Conservation (phyloP, 2,329 filamentous ascomycete genomes). For the Lachnellula subtilissima region DNA sequence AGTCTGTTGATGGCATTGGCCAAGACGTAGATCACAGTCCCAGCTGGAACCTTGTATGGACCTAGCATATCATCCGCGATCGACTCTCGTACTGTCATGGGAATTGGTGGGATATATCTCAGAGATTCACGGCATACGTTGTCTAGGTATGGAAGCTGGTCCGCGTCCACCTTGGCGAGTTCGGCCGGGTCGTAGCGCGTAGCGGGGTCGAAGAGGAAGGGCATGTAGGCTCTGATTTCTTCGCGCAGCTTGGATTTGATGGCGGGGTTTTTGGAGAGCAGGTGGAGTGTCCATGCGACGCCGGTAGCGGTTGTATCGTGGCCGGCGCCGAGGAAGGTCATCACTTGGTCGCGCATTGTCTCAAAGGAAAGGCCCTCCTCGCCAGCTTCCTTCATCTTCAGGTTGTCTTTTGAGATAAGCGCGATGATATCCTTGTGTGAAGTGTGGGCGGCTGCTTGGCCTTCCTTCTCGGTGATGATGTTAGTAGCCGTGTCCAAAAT, state of each 20-base stretch:
- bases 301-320: slow-evolving; percentile 43
- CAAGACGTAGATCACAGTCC: slow-evolving; percentile 40
- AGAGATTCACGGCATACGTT: slow-evolving; percentile 44
- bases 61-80: slow-evolving; percentile 36
- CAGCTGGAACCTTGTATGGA: slow-evolving; percentile 37
- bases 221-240: slow-evolving; percentile 43
- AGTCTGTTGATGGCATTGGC: slow-evolving; percentile 39
- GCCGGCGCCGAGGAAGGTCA: slow-evolving; percentile 76
- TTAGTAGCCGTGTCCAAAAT: slow-evolving; percentile 50
- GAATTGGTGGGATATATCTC: slow-evolving; percentile 42
- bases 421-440: slow-evolving; percentile 69
- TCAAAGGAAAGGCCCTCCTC: slow-evolving; percentile 67
- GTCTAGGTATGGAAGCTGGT: slow-evolving; percentile 40
- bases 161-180: slow-evolving; percentile 33
- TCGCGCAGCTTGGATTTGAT: slow-evolving; percentile 38
- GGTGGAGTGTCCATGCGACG: slow-evolving; percentile 39
- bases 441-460: slow-evolving; percentile 41
- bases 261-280: slow-evolving; percentile 36
- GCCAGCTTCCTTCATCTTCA: slow-evolving; percentile 53
- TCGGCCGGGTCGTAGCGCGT: slow-evolving; percentile 29
- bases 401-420: slow-evolving; percentile 38
- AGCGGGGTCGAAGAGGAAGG: slow-evolving; percentile 36
- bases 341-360: slow-evolving; percentile 79
- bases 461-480: slow-evolving; percentile 65
- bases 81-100: slow-evolving; percentile 41